Evolutionary conservation across 139 green algal genomes (phyloP), one percentile per base, ranked within the genome.

Genomic region (Auxenochlorella protothecoides): DNA sequence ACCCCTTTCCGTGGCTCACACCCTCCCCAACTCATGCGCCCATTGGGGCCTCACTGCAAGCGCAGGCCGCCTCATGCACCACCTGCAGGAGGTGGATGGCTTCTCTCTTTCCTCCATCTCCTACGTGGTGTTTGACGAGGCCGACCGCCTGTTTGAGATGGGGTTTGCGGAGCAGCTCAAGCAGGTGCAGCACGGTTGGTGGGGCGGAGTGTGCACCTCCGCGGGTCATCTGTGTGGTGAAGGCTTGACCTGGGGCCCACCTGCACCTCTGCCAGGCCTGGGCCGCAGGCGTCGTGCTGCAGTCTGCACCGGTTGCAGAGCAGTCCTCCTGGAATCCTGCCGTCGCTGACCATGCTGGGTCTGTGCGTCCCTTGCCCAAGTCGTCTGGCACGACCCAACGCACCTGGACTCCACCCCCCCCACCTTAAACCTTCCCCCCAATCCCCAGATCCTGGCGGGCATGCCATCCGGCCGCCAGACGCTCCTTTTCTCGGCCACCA

Each of bases 111-210:
- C 72, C 4, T 75, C 64, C 2, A 86, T 96, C 66, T 81, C 94
- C 75, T 92, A 91, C 71, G 76, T 85, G 27, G 89, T 97, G 12
- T 88, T 97, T 60, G 94, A 98, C 67, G 93, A 98, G 78, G 94
- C 94, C 5, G 94, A 99, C 83, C 80, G 95, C 6, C 85, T 99
- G 68, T 98, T 98, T 72, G 94, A 99, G 80, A 97, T 99, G 93
- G 94, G 94, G 52, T 96, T 98, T 81, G 86, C 87, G 3, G 85
- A 92, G 16, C 93, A 98, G 86, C 76, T 97, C 61, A 70, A 64
- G 55, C 66, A 76, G 72, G 64, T 67, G 55, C 15, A 14, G 10
- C 15, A 7, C 15, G 15, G 63, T 14, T 67, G 63, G 7, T 44
- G 27, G 27, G 27, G 27, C 27, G 27, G 27, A 44, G 27, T 44